These are phyloP conservation scores for Fusarium tuaranense DNA, from an alignment of 2,329 filamentous ascomycete genomes.

Conservation along the genomic window DNA sequence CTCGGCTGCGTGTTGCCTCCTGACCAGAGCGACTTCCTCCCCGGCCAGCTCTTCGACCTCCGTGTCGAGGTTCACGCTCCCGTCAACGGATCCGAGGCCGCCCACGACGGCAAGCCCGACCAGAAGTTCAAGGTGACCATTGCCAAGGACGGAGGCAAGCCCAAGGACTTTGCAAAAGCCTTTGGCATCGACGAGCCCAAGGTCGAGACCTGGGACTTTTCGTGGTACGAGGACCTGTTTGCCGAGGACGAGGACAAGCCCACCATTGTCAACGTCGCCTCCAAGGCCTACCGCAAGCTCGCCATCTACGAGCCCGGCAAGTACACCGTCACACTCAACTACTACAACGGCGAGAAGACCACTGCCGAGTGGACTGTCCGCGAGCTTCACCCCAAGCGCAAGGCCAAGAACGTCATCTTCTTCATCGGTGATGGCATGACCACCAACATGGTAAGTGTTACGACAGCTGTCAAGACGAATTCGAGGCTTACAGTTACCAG, in stretches of 20 bases:
- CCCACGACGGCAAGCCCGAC: constrained; percentile 75
- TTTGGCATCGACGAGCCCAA: constrained; percentile 78
- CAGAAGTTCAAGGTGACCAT: constrained; percentile 82
- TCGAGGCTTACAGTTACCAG: constrained; percentile 39
- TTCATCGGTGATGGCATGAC: constrained; percentile 84
- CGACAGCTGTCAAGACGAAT: neutral
- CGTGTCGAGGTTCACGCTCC: constrained; percentile 86
- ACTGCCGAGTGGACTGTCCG: constrained; percentile 82
- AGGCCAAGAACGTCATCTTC: constrained; percentile 86
- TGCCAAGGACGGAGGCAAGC: constrained; percentile 68
- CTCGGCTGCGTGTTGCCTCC: constrained; percentile 71
- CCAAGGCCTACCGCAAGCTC: constrained; percentile 82
- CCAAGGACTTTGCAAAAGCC: constrained; percentile 70
- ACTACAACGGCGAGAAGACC: constrained; percentile 79
- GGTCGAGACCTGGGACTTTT: constrained; percentile 84
- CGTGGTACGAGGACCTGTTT: constrained; percentile 88
- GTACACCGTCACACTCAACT: constrained; percentile 80
- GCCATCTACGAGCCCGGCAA: constrained; percentile 82
- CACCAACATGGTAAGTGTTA: constrained; percentile 71
- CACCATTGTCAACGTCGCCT: constrained; percentile 81
- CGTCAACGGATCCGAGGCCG: constrained; percentile 84
- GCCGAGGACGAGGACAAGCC: constrained; percentile 77
- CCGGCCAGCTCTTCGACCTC: constrained; percentile 87
- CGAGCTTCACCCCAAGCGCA: constrained; percentile 75
- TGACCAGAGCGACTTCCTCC: constrained; percentile 81